Evolutionary conservation across 805 yeast genomes (phyloP), one percentile per base, ranked within the genome.

Genomic region (Myxozyma neotropica): DNA sequence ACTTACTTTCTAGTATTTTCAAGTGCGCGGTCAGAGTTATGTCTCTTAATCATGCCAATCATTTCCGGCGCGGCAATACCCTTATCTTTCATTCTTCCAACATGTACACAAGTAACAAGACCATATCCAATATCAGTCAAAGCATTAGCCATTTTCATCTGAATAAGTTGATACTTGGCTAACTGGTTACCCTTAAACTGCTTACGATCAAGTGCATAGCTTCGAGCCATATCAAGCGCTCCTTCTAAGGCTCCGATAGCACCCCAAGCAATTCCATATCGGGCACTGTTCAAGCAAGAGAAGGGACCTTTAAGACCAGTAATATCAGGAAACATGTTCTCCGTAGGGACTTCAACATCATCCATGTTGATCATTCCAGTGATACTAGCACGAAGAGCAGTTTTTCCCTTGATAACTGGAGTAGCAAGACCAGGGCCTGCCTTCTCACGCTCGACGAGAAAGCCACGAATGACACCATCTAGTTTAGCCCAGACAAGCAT

Each of bases 211-310:
- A 77, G 63, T 3, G 78, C 53, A 64, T 77, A 77, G 40, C 64
- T 66, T 38, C 80, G 70, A 3, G 80, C 71, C 19, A 73, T 64
- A 15, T 65, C 68, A 33, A 77, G 60, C 1, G 78, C 71, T 49
- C 73, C 78, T 62, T 76, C 80, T 29, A 77, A 69, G 1, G 80
- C 80, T 23, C 80, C 80, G 71, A 77, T 74, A 15, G 74, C 66
- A 31, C 80, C 80, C 78, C 78, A 77, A 10, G 79, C 73, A 51
- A 77, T 77, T 8, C 80, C 80, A 47, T 69, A 74, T 19, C 80
- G 71, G 12, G 80, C 80, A 51, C 74, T 71, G 67, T 77, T 77
- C 33, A 77, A 68, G 49, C 80, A 77, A 3, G 80, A 69, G 66
- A 77, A 77, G 6, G 80, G 80, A n/a, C 80, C 80, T 69, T 74